A percentile compares a stretch with the other conserved stretches of the same genome.
phyloP scores from a whole-genome alignment of 1,284 basidiomycete species.

The Vanrija sp. region DNA sequence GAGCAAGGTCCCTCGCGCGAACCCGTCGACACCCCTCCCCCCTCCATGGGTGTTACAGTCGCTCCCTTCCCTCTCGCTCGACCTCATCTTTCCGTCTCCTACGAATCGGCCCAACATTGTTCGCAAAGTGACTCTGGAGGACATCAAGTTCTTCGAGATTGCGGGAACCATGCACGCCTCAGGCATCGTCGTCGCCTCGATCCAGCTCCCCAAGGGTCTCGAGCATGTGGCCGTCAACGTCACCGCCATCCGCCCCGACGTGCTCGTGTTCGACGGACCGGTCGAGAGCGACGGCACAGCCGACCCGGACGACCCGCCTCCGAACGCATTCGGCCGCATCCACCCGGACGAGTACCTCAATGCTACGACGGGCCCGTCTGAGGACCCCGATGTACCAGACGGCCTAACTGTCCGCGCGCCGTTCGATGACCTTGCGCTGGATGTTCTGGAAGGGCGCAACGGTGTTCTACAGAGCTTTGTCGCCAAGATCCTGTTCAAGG shows the following conservation, averaged over 20 bases:
- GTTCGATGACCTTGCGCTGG: constrained; percentile 36
- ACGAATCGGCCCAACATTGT: constrained; percentile 41
- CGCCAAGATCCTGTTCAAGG: constrained; percentile 46
- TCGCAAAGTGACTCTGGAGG: constrained; percentile 43
- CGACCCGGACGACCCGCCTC: constrained; percentile 17
- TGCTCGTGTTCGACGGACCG: constrained; percentile 44
- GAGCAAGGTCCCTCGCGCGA: constrained; percentile 13
- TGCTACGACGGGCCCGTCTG: constrained; percentile 8
- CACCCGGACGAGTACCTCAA: constrained; percentile 14
- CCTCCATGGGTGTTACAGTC: constrained; percentile 32
- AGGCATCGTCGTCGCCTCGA: constrained; percentile 41
- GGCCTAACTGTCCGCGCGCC: constrained; percentile 40
- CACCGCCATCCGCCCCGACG: constrained; percentile 39
- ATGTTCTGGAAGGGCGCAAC: constrained; percentile 42
- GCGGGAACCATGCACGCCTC: constrained; percentile 38
- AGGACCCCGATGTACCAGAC: constrained; percentile 21
- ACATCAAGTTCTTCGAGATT: constrained; percentile 40
- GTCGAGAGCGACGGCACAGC: constrained; percentile 4
- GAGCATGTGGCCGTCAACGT: constrained; percentile 33
- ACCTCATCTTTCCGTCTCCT: constrained; percentile 44
- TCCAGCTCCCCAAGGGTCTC: constrained; percentile 38
- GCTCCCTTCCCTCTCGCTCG: constrained; percentile 27
- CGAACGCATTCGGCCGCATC: constrained; percentile 25
- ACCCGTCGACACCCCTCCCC: constrained; percentile 17
- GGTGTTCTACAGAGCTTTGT: constrained; percentile 43